phyloP scores from a whole-genome alignment of 108 stramenopile species.

The Skeletonema potamos region DNA sequence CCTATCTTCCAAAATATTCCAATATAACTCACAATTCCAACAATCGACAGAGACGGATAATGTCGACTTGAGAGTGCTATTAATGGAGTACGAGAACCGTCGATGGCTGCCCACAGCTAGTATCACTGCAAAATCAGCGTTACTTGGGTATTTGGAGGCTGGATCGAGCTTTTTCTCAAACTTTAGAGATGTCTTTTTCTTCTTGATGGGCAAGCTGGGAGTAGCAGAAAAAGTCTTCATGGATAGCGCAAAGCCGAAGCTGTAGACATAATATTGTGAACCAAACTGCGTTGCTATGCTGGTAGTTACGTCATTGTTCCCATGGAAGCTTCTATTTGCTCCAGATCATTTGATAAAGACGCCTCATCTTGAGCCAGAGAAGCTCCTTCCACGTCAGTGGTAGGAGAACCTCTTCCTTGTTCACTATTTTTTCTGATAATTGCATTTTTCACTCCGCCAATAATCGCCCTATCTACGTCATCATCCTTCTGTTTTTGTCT shows the following conservation, averaged over 20 bases:
- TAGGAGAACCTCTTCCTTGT: neutral
- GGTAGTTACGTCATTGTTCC: neutral
- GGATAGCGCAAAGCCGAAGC: constrained; percentile 67
- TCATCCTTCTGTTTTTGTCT: neutral
- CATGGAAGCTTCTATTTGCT: neutral
- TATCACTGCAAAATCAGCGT: constrained; percentile 67
- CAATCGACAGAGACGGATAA: neutral
- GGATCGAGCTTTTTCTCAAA: constrained; percentile 55
- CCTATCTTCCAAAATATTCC: constrained; percentile 45
- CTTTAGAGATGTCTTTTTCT: constrained; percentile 80
- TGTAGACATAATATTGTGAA: constrained; percentile 16
- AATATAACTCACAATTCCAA: constrained; percentile 48
- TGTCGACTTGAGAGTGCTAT: constrained; percentile 28
- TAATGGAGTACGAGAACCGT: constrained; percentile 64
- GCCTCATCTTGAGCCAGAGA: neutral
- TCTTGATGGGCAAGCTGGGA: constrained; percentile 56
- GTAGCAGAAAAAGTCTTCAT: constrained; percentile 66
- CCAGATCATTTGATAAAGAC: neutral
- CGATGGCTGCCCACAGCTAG: constrained; percentile 79
- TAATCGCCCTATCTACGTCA: neutral
- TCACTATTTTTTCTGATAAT: neutral
- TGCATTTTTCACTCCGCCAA: neutral
- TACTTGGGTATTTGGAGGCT: constrained; percentile 82
- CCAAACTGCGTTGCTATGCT: neutral
- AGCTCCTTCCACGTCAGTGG: neutral